Percentiles rank a stretch among this genome's conserved stretches.
phyloP scores from a whole-genome alignment of 2,329 filamentous ascomycete species.

The Penicillium sp. region DNA sequence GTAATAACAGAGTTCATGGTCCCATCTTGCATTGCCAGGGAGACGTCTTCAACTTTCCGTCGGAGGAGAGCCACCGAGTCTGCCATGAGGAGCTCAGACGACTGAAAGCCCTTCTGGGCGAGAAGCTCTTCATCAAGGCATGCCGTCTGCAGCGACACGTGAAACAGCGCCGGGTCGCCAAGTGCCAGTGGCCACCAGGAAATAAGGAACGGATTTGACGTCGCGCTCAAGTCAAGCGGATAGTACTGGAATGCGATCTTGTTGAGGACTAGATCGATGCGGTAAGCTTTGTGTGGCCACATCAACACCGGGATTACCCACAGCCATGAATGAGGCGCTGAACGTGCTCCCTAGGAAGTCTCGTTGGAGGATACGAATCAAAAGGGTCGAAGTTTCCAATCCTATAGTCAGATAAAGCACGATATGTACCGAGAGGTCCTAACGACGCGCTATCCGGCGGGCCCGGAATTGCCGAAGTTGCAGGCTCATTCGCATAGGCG shows the following conservation, averaged over 20 bases:
- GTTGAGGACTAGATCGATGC: constrained; percentile 50
- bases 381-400: constrained; percentile 55
- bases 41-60: constrained; percentile 51
- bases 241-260: constrained; percentile 65
- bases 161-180: constrained; percentile 58
- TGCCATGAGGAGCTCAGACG: constrained; percentile 59
- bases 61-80: constrained; percentile 58
- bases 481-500: constrained; percentile 58
- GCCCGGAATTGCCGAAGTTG: constrained; percentile 31
- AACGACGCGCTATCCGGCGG: constrained; percentile 7
- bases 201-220: constrained; percentile 59
- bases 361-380: constrained; percentile 58
- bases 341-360: constrained; percentile 53
- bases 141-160: constrained; percentile 62
- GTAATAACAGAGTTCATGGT: constrained; percentile 62
- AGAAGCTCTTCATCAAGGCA: constrained; percentile 57
- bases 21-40: constrained; percentile 54
- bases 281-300: constrained; percentile 11
- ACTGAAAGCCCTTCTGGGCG: constrained; percentile 55
- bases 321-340: constrained; percentile 60
- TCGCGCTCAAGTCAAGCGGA: constrained; percentile 55
- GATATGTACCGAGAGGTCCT: constrained; percentile 2
- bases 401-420: constrained; percentile 28
- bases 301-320: constrained; percentile 34
- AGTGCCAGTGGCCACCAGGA: constrained; percentile 64